Evolutionary conservation across 345 rosid genomes (phyloP).

Genomic region (Eutrema yunnanense): DNA sequence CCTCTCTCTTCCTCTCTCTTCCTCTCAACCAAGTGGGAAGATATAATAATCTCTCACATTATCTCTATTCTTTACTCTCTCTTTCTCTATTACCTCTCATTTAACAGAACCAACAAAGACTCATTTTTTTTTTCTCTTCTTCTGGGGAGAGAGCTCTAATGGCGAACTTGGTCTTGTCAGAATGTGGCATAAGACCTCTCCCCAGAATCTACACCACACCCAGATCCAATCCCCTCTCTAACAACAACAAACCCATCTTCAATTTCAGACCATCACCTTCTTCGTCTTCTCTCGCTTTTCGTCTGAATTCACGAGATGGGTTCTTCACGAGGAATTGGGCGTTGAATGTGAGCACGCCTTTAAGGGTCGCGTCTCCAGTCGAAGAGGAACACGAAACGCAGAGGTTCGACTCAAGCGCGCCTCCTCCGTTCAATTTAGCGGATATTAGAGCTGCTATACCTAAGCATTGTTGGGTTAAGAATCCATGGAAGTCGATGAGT

Average conservation of each 20-base stretch:
- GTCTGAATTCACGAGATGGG: constrained; percentile 29
- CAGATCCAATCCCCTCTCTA: constrained; percentile 31
- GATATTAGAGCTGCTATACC: constrained; percentile 82
- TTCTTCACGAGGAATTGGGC: constrained; percentile 31
- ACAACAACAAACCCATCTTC: constrained; percentile 26
- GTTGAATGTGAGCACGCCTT: constrained; percentile 55
- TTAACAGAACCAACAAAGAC: neutral
- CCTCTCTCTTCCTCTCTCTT: neutral
- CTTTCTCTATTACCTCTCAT: constrained; percentile 10
- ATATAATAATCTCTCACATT: constrained; percentile 4
- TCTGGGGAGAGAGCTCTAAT: constrained; percentile 40
- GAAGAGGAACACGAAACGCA: constrained; percentile 25
- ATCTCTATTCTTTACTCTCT: constrained; percentile 13
- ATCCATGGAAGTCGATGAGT: constrained; percentile 75
- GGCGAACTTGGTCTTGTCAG: constrained; percentile 67
- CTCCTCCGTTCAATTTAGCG: constrained; percentile 69
- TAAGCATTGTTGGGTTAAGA: constrained; percentile 86
- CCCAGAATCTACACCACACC: constrained; percentile 46
- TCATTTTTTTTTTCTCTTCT: neutral
- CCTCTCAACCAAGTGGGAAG: constrained; percentile 7
- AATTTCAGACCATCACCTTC: neutral
- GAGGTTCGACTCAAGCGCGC: constrained; percentile 42
- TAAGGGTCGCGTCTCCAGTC: constrained; percentile 13
- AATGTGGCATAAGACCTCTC: constrained; percentile 70
- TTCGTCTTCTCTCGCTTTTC: constrained; percentile 22